A percentile compares a stretch with the other conserved stretches of the same genome.
Evolutionary conservation across 352 stramenopile genomes (phyloP).

Genomic region (Aphanomyces cochlioides): DNA sequence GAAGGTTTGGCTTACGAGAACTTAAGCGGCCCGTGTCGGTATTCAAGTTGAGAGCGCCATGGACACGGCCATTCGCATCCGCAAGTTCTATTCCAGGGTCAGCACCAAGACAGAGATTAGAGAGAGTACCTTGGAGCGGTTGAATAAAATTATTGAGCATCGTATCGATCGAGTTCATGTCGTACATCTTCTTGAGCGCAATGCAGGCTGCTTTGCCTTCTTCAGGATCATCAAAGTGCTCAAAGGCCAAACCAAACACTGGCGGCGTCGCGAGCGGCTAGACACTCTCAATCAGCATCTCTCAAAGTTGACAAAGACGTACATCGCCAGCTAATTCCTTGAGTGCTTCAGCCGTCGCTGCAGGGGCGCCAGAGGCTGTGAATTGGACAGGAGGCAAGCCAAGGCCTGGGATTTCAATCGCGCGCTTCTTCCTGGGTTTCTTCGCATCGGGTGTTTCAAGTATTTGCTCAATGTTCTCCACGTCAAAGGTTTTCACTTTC

Average conservation of each 20-base stretch:
- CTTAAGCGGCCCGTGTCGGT: slow-evolving; percentile 98
- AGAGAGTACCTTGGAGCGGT: slow-evolving; percentile 63
- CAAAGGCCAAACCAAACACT: slow-evolving; percentile 80
- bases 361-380: slow-evolving; percentile 88
- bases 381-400: slow-evolving; percentile 91
- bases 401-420: slow-evolving; percentile 83
- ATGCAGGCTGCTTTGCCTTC: slow-evolving; percentile 92
- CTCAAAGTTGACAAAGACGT: slow-evolving; percentile 14
- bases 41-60: slow-evolving; percentile 99
- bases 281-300: not conserved
- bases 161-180: slow-evolving; percentile 97
- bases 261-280: slow-evolving; percentile 74
- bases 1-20: slow-evolving; percentile 96
- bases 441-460: slow-evolving; percentile 61
- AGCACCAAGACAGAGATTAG: not conserved
- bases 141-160: slow-evolving; percentile 98
- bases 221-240: slow-evolving; percentile 91
- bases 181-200: slow-evolving; percentile 91
- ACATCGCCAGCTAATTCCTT: slow-evolving; percentile 89
- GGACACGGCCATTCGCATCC: slow-evolving; percentile 92
- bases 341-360: slow-evolving; percentile 92
- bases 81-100: slow-evolving; percentile 67
- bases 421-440: slow-evolving; percentile 73
- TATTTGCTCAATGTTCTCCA: slow-evolving; percentile 72
- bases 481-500: slow-evolving; percentile 65